These are phyloP conservation scores for Solanum hybrid DNA, from an alignment of 305 asterid genomes.

Conservation along the genomic window DNA sequence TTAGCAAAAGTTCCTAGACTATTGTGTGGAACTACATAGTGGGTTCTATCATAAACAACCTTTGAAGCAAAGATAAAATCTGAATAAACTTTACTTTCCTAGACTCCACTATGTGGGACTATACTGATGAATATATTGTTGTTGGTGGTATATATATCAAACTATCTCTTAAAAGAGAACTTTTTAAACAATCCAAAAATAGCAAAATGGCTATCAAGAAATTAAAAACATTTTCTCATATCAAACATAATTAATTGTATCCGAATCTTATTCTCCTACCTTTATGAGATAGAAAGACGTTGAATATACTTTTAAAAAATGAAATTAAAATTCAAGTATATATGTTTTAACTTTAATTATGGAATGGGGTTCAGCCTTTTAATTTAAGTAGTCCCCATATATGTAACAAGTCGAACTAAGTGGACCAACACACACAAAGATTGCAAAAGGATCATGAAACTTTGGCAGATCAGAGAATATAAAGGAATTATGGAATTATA, in stretches of 20 bases:
- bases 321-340: neutral
- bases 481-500: neutral
- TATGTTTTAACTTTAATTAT: neutral
- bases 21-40: neutral
- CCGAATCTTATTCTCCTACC: neutral
- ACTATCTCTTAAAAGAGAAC: neutral
- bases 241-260: neutral
- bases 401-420: neutral
- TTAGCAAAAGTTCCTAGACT: neutral
- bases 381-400: neutral
- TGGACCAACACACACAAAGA: neutral
- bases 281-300: neutral
- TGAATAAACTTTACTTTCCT: neutral
- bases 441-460: slow-evolving; percentile 2
- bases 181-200: neutral
- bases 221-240: neutral
- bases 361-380: neutral
- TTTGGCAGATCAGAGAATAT: slow-evolving; percentile 1
- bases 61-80: neutral
- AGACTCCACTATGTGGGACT: neutral
- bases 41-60: neutral
- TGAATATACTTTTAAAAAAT: neutral
- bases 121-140: neutral
- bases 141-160: neutral
- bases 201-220: neutral